A percentile compares a stretch with the other conserved stretches of the same genome.
These are phyloP conservation scores for Epithele typhae DNA, from an alignment of 768 basidiomycete genomes.

Conservation along the genomic window DNA sequence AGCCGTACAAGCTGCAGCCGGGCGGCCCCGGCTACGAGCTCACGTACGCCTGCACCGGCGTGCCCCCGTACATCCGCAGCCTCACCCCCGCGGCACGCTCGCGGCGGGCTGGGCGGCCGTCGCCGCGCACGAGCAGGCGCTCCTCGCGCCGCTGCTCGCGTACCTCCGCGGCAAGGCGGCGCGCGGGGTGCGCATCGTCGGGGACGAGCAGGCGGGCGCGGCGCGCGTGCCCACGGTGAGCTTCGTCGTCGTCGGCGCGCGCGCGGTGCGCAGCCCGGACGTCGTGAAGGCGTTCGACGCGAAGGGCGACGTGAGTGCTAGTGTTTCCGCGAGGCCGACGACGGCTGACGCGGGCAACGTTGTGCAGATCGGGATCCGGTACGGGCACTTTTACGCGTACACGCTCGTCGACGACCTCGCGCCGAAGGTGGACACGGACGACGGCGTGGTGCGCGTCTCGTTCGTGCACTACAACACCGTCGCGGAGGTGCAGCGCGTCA, in stretches of 20 bases:
- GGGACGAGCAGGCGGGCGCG: constrained; percentile 42
- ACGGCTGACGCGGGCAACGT: neutral
- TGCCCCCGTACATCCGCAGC: constrained; percentile 59
- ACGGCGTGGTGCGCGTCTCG: constrained; percentile 72
- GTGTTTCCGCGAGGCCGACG: neutral
- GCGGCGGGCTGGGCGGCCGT: constrained; percentile 53
- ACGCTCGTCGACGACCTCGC: constrained; percentile 47
- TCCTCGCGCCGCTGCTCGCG: constrained; percentile 49
- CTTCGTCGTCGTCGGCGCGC: constrained; percentile 63
- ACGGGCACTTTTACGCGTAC: constrained; percentile 77
- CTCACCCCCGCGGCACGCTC: constrained; percentile 45
- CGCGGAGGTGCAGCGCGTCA: constrained; percentile 60
- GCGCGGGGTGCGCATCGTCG: constrained; percentile 66
- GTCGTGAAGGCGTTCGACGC: constrained; percentile 63
- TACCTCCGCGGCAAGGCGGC: constrained; percentile 49
- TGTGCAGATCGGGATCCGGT: constrained; percentile 70
- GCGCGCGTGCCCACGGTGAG: constrained; percentile 63
- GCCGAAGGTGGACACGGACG: constrained; percentile 54
- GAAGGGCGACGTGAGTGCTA: constrained; percentile 51
- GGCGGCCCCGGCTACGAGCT: constrained; percentile 76
- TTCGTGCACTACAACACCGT: constrained; percentile 79
- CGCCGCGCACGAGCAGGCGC: constrained; percentile 53
- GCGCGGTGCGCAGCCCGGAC: constrained; percentile 53
- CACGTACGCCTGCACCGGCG: constrained; percentile 54
- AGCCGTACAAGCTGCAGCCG: constrained; percentile 61